Conservation (phyloP, 352 stramenopile genomes). For the Globisporangium lucens region DNA sequence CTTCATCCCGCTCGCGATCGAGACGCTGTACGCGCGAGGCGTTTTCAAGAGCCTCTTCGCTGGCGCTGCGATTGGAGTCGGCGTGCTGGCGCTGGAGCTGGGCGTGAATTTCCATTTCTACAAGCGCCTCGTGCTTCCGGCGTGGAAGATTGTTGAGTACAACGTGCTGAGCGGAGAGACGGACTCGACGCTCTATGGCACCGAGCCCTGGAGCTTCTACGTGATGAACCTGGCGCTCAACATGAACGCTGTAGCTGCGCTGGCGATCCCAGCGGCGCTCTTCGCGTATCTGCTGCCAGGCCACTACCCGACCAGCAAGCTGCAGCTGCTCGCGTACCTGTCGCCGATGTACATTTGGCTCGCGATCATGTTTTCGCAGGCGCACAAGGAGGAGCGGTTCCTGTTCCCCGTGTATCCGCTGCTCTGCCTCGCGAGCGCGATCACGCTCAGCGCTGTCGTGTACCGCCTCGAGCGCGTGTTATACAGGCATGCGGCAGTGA, state of each 20-base stretch:
- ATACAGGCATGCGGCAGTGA: conserved; percentile 21
- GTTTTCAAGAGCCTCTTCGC: conserved; percentile 47
- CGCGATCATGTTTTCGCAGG: conserved; percentile 89
- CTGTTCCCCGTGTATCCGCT: conserved; percentile 95
- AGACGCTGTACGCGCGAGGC: conserved; percentile 58
- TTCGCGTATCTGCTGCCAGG: conserved; percentile 34
- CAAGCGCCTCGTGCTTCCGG: conserved; percentile 72
- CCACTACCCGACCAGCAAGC: conserved; percentile 28
- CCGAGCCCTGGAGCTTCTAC: conserved; percentile 95
- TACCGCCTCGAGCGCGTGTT: conserved; percentile 33
- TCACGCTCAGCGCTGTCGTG: conserved; percentile 57
- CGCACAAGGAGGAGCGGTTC: conserved; percentile 99
- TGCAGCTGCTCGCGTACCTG: conserved; percentile 43
- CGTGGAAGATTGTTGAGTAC: conserved; percentile 95
- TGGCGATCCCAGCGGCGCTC: conserved; percentile 52
- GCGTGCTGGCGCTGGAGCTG: conserved; percentile 79
- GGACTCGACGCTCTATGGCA: conserved; percentile 97
- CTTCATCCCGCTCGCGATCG: conserved; percentile 93
- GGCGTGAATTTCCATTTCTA: conserved; percentile 82
- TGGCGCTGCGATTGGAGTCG: conserved; percentile 57
- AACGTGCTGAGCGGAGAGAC: conserved; percentile 89
- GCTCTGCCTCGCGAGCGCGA: conserved; percentile 77
- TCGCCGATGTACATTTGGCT: conserved; percentile 90
- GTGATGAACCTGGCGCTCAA: conserved; percentile 95
- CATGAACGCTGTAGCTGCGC: conserved; percentile 87